These are phyloP conservation scores for Helicocarpus griseus DNA, from an alignment of 2,329 filamentous ascomycete species.

Conservation along the genomic window DNA sequence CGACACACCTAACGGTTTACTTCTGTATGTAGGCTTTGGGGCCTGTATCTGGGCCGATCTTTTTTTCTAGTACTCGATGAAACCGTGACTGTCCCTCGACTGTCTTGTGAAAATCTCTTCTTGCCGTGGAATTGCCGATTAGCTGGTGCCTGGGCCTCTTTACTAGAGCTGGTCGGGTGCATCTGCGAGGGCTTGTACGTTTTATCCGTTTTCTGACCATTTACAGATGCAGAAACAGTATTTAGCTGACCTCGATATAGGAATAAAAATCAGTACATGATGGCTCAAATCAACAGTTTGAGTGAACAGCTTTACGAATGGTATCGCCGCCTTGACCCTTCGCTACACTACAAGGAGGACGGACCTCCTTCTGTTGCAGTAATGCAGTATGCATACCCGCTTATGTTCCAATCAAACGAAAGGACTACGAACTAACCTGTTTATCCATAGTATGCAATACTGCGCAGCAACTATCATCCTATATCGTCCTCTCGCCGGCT, in stretches of 20 bases:
- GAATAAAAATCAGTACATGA: conserved; percentile 4
- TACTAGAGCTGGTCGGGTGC: conserved; percentile 9
- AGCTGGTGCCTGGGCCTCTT: conserved; percentile 10
- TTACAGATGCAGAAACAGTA: background rate
- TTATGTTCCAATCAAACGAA: background rate
- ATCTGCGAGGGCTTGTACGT: conserved; percentile 12
- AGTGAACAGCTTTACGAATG: conserved; percentile 9
- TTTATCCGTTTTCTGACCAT: background rate
- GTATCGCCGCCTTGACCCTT: conserved; percentile 8
- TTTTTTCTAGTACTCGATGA: conserved; percentile 10
- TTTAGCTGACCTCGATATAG: conserved; percentile 1
- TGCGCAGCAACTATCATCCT: conserved; percentile 6
- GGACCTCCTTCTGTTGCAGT: conserved; percentile 4
- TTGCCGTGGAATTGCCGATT: conserved; percentile 7
- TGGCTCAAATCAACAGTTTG: conserved; percentile 6
- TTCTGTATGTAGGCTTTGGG: conserved; percentile 7
- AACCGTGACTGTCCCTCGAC: conserved; percentile 4
- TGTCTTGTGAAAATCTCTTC: background rate
- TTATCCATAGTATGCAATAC: conserved; percentile 7
- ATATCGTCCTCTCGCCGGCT: conserved; percentile 7
- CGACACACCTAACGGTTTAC: background rate
- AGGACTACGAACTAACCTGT: background rate
- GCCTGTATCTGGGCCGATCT: conserved; percentile 13
- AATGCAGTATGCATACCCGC: conserved; percentile 6
- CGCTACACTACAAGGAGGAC: conserved; percentile 4